Conservation (phyloP, 768 basidiomycete species). For the Tricholoma sp. region DNA sequence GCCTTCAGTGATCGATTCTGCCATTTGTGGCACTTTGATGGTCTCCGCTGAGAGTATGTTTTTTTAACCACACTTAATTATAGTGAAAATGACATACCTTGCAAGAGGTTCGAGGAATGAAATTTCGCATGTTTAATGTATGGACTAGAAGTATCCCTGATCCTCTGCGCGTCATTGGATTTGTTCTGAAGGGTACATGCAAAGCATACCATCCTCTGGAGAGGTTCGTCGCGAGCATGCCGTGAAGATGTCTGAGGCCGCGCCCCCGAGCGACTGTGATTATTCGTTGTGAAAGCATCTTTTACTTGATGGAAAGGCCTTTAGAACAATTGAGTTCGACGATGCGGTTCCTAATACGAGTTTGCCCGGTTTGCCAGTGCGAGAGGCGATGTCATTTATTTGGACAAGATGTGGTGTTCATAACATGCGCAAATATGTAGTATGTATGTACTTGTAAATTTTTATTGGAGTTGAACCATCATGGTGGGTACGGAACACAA, state of each 20-base stretch:
- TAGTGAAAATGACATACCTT: slow-evolving; percentile 41
- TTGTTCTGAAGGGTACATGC: slow-evolving; percentile 4
- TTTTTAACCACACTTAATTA: neutral
- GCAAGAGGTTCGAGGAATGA: slow-evolving; percentile 63
- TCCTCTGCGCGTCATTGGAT: slow-evolving; percentile 9
- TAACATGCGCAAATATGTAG: too few relatives aligned
- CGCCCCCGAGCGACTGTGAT: slow-evolving; percentile 61
- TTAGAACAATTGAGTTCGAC: too few relatives aligned
- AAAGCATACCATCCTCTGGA: slow-evolving; percentile 44
- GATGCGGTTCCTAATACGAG: too few relatives aligned
- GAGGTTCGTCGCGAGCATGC: slow-evolving; percentile 27
- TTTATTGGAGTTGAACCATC: too few relatives aligned
- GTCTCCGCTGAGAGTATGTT: slow-evolving; percentile 55
- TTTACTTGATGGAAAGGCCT: slow-evolving; percentile 1
- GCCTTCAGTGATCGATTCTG: slow-evolving; percentile 97
- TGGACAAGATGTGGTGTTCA: slow-evolving; percentile 1
- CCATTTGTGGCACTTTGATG: slow-evolving; percentile 95
- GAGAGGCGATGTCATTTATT: slow-evolving; percentile 18
- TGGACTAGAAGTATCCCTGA: slow-evolving; percentile 42
- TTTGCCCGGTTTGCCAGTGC: slow-evolving; percentile 3
- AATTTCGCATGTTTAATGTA: slow-evolving; percentile 55
- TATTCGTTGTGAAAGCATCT: slow-evolving; percentile 69
- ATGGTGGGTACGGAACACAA: neutral
- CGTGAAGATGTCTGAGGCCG: slow-evolving; percentile 33
- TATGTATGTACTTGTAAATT: too few relatives aligned